Base-by-base conservation (phyloP, 2,329 filamentous ascomycete genomes). In the Ceratocystis eucalypticola region DNA sequence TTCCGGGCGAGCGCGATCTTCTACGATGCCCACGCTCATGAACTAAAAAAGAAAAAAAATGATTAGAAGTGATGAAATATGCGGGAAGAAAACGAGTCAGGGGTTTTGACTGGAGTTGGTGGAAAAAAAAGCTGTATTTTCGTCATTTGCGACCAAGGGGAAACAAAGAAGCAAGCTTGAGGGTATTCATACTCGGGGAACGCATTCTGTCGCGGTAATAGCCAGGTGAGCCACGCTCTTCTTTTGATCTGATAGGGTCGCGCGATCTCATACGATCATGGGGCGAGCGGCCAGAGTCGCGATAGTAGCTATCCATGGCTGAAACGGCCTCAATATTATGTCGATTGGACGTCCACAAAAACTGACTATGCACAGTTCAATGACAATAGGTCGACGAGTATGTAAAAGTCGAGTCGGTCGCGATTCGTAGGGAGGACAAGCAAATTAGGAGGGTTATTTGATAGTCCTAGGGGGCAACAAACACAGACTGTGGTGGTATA, bases 1-100 rank as follows among this genome's bases (percentile, higher is more conserved):
- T 79, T 22, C 78, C 77, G 2, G 88, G 89, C 0, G 89, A 93
- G 65, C 89, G 85, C 41, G 88, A 91, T 22, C 80, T 78, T 69
- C 87, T 80, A 50, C 68, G 65, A 50, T 85, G 87, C 62, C 83
- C 79, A 64, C 84, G 80, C 20, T 87, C 84, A 69, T 78, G 78
- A 62, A 80, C 84, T 86, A 65, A 17, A 62, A 63, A 66, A 25
- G 50, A 69, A 65, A 46, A 50, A 67, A 68, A 68, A n/a, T 46
- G 46, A 53, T 53, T 66, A 41, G 37, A 41, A 41, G 37, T 41
- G 37, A 41, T 41, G 37, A 12, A 41, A 12, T 41, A 4, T 10
- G 37, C 2, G 37, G 10, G 33, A 37, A 37, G 37, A 41, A 12
- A 4, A 41, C 8, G 37, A 41, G 37, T 41, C 10, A 33, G 5